phyloP scores from a whole-genome alignment of 2,329 filamentous ascomycete genomes.

The Neurospora sp. region DNA sequence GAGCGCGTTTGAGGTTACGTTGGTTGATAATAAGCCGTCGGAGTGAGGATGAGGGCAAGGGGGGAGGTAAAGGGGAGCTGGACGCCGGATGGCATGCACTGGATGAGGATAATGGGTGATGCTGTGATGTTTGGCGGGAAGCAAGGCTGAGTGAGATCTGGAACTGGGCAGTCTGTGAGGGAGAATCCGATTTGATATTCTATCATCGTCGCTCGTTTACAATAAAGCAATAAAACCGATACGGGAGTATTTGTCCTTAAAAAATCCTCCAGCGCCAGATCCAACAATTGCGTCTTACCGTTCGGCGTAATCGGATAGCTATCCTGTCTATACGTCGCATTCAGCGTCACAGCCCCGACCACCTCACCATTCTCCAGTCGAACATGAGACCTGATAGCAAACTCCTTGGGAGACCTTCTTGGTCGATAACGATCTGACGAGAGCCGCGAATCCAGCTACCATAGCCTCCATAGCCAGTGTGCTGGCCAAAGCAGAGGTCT shows the following conservation, averaged over 20 bases:
- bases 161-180: too few relatives aligned
- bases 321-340: slow-evolving; percentile 42
- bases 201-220: too few relatives aligned
- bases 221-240: too few relatives aligned
- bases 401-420: slow-evolving; percentile 10
- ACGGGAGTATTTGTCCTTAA: too few relatives aligned
- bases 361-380: slow-evolving; percentile 37
- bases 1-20: slow-evolving; percentile 1
- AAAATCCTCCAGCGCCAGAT: not conserved
- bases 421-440: slow-evolving; percentile 31
- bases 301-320: slow-evolving; percentile 28
- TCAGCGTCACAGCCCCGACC: slow-evolving; percentile 36
- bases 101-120: not conserved
- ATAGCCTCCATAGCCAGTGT: slow-evolving; percentile 62
- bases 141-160: too few relatives aligned
- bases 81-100: not conserved
- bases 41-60: not conserved
- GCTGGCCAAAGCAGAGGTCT: slow-evolving; percentile 43
- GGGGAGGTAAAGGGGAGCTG: not conserved
- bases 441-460: slow-evolving; percentile 53
- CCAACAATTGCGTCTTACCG: slow-evolving; percentile 10
- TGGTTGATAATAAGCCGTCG: slow-evolving; percentile 4
- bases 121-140: not conserved
- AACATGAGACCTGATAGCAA: slow-evolving; percentile 39
- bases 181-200: too few relatives aligned